These are phyloP conservation scores for Carex parvula DNA, from an alignment of 176 grass and related monocot genomes.

Conservation along the genomic window DNA sequence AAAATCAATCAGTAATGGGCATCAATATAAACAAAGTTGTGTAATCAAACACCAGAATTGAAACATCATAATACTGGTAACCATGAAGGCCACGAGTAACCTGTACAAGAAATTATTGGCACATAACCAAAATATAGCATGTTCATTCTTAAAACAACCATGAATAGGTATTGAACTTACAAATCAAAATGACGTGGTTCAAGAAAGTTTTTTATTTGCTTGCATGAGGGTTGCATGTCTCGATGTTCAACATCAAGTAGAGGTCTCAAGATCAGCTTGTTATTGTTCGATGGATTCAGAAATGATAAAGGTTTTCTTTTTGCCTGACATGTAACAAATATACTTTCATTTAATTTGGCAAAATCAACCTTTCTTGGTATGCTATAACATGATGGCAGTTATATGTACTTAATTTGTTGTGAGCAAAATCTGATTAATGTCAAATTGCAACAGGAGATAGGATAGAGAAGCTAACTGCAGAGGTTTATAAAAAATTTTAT, in stretches of 20 bases:
- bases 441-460: not conserved
- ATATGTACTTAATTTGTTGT: not conserved
- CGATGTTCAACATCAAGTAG: slow-evolving; percentile 29
- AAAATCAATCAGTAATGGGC: not conserved
- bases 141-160: slow-evolving; percentile 5
- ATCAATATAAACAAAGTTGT: not conserved
- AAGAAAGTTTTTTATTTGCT: slow-evolving; percentile 59
- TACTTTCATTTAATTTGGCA: not conserved
- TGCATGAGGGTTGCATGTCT: slow-evolving; percentile 39
- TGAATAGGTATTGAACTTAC: slow-evolving; percentile 16
- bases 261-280: slow-evolving; percentile 50
- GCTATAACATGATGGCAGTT: not conserved
- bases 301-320: slow-evolving; percentile 68
- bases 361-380: not conserved
- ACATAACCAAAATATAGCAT: not conserved
- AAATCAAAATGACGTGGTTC: slow-evolving; percentile 27
- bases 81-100: not conserved
- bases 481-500: not conserved
- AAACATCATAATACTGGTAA: not conserved
- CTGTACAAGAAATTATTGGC: not conserved
- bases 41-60: not conserved
- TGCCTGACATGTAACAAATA: slow-evolving; percentile 42
- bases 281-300: slow-evolving; percentile 46
- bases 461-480: not conserved
- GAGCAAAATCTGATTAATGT: not conserved